These are phyloP conservation scores for Liquidambar formosana DNA, from an alignment of 164 flowering plant genomes.

Conservation along the genomic window DNA sequence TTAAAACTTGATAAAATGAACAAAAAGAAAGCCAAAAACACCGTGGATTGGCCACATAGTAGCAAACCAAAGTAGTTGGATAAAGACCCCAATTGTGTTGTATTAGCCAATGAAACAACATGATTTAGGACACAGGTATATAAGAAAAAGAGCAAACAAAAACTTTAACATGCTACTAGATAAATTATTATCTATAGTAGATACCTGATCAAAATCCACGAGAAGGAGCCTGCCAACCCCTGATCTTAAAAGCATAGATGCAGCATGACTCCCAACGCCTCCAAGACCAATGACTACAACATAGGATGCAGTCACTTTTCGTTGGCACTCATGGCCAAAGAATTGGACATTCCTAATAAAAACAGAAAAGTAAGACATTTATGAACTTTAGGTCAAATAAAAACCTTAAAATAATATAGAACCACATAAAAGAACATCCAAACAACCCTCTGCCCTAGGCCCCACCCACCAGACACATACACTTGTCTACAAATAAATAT, in stretches of 20 bases:
- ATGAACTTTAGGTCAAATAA: background rate
- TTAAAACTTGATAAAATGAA: background rate
- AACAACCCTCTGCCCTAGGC: no score
- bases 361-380: slow-evolving; percentile 3
- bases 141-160: background rate
- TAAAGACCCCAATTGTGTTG: no score
- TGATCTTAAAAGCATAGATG: slow-evolving; percentile 93
- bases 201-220: slow-evolving; percentile 97
- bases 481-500: no score
- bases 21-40: no score
- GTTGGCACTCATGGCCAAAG: slow-evolving; percentile 81
- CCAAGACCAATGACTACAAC: slow-evolving; percentile 99
- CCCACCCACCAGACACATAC: no score
- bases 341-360: slow-evolving; percentile 84
- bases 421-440: background rate
- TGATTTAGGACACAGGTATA: background rate
- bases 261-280: slow-evolving; percentile 99
- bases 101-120: background rate
- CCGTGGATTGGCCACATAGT: no score
- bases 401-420: background rate
- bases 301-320: slow-evolving; percentile 75
- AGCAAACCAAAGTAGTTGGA: no score
- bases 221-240: slow-evolving; percentile 90
- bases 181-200: background rate
- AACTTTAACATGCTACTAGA: background rate